Conservation (phyloP, 306 rosid species). For the Lablab purpureus region DNA sequence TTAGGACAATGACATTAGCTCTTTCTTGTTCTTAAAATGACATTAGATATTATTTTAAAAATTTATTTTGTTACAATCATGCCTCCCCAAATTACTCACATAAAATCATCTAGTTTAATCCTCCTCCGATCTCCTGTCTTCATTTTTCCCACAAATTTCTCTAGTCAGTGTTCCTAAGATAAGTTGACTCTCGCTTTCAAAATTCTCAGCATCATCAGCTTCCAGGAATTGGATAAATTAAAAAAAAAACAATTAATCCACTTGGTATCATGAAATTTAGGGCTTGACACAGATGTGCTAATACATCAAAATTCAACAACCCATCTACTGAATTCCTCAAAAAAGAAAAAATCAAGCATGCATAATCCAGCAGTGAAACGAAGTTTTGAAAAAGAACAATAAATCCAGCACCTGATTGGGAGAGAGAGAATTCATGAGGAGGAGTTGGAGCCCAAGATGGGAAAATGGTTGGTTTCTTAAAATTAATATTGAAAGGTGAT, state of each 20-base stretch:
- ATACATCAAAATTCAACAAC: slow-evolving; percentile 39
- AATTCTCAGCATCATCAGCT: slow-evolving; percentile 28
- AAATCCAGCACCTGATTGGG: slow-evolving; percentile 66
- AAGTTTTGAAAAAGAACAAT: not conserved
- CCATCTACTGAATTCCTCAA: slow-evolving; percentile 29
- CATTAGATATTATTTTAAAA: slow-evolving; percentile 7
- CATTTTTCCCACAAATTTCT: not conserved
- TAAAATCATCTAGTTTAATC: slow-evolving; percentile 24
- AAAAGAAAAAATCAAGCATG: not conserved
- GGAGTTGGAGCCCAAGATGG: slow-evolving; percentile 57
- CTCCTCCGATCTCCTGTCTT: slow-evolving; percentile 1
- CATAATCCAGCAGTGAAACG: slow-evolving; percentile 15
- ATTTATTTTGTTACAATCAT: slow-evolving; percentile 14
- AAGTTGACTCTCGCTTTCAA: slow-evolving; percentile 27
- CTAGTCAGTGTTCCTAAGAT: slow-evolving; percentile 23
- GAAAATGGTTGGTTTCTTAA: slow-evolving; percentile 53
- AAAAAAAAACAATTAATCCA: slow-evolving; percentile 14
- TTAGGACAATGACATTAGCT: slow-evolving; percentile 22
- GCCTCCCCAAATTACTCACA: slow-evolving; percentile 25
- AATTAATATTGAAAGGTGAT: slow-evolving; percentile 51
- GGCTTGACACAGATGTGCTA: not conserved
- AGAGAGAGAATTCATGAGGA: slow-evolving; percentile 53
- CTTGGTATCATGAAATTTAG: slow-evolving; percentile 5
- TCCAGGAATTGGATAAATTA: slow-evolving; percentile 36
- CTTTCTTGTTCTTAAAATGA: slow-evolving; percentile 2